Evolutionary conservation across 495 filamentous ascomycete species (phyloP), one percentile per base, ranked within the genome.

Genomic region (Xanthoparmelia taractica): DNA sequence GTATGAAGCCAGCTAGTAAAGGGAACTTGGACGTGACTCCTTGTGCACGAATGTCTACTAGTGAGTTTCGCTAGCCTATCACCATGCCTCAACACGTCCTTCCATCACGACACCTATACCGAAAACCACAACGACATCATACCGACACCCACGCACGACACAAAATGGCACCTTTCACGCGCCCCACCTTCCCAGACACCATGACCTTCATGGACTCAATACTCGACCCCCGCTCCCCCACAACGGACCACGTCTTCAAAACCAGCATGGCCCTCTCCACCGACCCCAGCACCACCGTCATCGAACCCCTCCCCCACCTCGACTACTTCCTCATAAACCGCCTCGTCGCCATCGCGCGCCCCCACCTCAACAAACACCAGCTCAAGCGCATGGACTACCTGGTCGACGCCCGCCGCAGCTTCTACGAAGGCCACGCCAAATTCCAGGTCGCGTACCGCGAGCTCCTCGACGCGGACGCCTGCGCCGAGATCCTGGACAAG

Each of bases 301-400:
- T 48, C 29, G 60, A 63, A 57, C 60, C 60, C 25, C 60, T 63
- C 15, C 60, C 60, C 5, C 17, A 36, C 17, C 48, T 63, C 52
- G 50, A 63, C 37, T 63, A 63, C 50, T 37, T 57, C 25, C 31
- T 63, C 25, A 17, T 63, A 2, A n/a, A 57, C 33, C 34, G 8
- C 0, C 60, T 63, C 18, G 45, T 63, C 37, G 8, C 36, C 47
- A n/a, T 63, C 47, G 36, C 38, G 4, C 50, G 50, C 12, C 60
- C 48, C 38, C 17, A 55, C 60, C 47, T 57, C 33, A 23, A 0
- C 34, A 57, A 50, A 18, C 60, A 17, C 47, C 27, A 57, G 1
- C 60, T 63, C 50, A 63, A 63, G n/a, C 50, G 60, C 45, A 38
- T 56, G 6, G 60, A 63, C 8, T 63, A 63, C 60, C 3, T 57